These are phyloP conservation scores for Trichoderma atroviride DNA, from an alignment of 2,329 filamentous ascomycete genomes.

Conservation along the genomic window DNA sequence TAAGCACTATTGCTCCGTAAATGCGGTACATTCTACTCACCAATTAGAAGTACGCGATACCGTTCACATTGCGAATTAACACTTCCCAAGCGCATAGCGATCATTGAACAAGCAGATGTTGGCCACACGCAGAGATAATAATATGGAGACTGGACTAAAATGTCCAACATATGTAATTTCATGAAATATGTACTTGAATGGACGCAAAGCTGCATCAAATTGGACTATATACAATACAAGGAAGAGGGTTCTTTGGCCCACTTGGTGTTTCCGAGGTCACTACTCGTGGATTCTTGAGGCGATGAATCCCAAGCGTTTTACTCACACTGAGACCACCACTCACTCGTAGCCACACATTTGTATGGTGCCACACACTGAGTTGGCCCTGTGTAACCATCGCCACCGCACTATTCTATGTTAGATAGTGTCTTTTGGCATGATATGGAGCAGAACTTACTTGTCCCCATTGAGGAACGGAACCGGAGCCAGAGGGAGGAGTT, in stretches of 20 bases:
- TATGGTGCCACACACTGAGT: constrained; percentile 32
- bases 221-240: not conserved
- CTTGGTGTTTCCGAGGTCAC: not conserved
- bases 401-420: constrained; percentile 31
- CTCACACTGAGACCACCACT: constrained; percentile 33
- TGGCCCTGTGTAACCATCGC: constrained; percentile 31
- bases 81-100: not conserved
- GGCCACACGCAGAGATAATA: too few relatives aligned
- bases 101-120: not conserved
- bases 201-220: not conserved
- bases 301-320: not conserved
- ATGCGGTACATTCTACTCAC: not conserved
- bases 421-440: not conserved
- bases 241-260: not conserved
- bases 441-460: constrained; percentile 6
- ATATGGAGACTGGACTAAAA: not conserved
- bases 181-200: not conserved
- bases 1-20: too few relatives aligned
- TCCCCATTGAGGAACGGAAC: constrained; percentile 22
- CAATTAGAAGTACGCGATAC: too few relatives aligned
- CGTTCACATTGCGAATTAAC: not conserved
- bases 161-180: not conserved
- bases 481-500: constrained; percentile 6
- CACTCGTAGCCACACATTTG: constrained; percentile 29
- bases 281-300: too few relatives aligned